Percentiles rank a stretch among this genome's conserved stretches.
phyloP scores from a whole-genome alignment of 345 rosid species.

The Corymbia maculata region DNA sequence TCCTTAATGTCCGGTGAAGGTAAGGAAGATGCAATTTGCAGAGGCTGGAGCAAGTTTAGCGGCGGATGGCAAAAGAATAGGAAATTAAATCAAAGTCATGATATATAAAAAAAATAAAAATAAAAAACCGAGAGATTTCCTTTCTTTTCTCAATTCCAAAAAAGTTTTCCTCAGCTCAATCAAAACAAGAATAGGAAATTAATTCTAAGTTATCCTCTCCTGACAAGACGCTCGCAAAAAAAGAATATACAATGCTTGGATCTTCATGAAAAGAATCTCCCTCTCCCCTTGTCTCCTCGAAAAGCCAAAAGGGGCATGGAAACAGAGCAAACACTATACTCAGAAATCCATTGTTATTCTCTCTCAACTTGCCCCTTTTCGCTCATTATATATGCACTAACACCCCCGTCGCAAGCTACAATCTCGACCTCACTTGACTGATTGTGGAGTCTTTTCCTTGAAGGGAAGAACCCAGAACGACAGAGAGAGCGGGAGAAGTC shows the following conservation, averaged over 20 bases:
- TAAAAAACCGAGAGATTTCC: not conserved
- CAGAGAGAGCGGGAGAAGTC: not conserved
- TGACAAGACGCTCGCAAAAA: no score
- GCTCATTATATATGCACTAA: not conserved
- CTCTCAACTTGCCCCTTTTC: not conserved
- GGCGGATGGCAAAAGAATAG: not conserved
- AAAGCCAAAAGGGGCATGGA: not conserved
- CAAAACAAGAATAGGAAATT: not conserved
- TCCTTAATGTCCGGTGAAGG: not conserved
- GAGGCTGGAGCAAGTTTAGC: not conserved
- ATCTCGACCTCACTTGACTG: not conserved
- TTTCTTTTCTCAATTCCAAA: no score
- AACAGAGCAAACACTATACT: not conserved
- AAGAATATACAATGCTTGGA: constrained; percentile 3
- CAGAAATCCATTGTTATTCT: not conserved
- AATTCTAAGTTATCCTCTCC: no score
- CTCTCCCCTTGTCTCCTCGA: not conserved
- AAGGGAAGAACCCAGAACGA: not conserved
- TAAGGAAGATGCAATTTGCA: not conserved
- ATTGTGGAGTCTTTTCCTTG: not conserved
- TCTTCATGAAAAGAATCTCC: not conserved
- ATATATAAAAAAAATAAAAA: no score
- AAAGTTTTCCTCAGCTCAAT: not conserved
- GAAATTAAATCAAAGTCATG: not conserved
- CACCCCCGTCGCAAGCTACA: not conserved